Base-by-base conservation (phyloP, 306 rosid species). In the Cicer yamashitae region DNA sequence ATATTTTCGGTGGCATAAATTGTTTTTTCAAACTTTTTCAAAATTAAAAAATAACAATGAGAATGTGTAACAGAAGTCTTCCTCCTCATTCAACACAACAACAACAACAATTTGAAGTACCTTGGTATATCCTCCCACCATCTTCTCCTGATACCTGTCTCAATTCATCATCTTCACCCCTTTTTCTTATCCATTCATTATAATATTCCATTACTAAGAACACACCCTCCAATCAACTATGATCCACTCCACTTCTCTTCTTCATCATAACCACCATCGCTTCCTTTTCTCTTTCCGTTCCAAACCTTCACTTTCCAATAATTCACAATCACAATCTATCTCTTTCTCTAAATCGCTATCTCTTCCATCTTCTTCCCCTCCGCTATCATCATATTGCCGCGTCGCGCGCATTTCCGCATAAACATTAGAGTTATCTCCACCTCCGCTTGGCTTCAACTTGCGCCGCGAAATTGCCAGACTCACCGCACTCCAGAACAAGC, bases 331-430 rank as follows among this genome's bases (percentile, higher is more conserved):
- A 65, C 71, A 66, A 66, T 9, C 81, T 38, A 81, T 83, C 66
- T 78, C 82, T 48, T 86, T 87, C 60, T 7, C 50, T 3, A 91
- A 84, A 6, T 74, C 75, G 8, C 62, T 77, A 2, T 68, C 79
- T 17, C 68, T 84, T 54, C 39, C 67, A 1, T 57, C 74, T 0
- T 20, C 74, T 2, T 30, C 83, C 10, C 45, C 81, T 5, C 59
- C 77, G 0, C 20, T 67, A 0, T 71, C 82, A 13, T 54, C 81
- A 76, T 75, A 82, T 40, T 76, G 81, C 62, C 85, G 53, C 8
- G 53, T 88, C 9, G 84, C 83, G 10, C 86, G 91, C 11, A 88
- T 92, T 34, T 76, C 97, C n/a, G 88, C 91, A 8, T 96, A 79
- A 56, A 75, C 92, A 5, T 73, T 89, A 30, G 96, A 94, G 58